phyloP scores from a whole-genome alignment of 306 rosid species.

The Malus fusca region DNA sequence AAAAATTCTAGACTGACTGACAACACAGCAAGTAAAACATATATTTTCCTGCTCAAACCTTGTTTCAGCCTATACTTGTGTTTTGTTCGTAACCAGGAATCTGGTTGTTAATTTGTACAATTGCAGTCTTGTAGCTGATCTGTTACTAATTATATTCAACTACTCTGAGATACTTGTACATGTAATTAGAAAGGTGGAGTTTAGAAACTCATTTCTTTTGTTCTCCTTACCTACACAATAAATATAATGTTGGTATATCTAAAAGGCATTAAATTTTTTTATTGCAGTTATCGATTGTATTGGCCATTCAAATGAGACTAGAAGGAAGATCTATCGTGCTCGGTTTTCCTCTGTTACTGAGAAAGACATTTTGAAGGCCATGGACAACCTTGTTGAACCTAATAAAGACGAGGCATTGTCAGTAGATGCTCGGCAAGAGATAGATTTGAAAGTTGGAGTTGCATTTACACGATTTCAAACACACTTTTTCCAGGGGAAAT shows the following conservation, averaged over 20 bases:
- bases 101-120: neutral
- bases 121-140: neutral
- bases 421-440: conserved; percentile 98
- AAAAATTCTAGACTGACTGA: neutral
- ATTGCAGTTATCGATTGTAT: conserved; percentile 81
- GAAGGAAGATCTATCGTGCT: conserved; percentile 62
- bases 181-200: neutral
- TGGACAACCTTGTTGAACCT: conserved; percentile 83
- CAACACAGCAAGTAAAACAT: neutral
- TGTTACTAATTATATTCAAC: neutral
- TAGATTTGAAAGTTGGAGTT: conserved; percentile 98
- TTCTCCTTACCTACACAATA: neutral
- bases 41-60: neutral
- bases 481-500: conserved; percentile 82
- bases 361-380: conserved; percentile 81
- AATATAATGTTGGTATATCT: neutral
- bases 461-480: conserved; percentile 95
- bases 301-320: conserved; percentile 40
- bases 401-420: conserved; percentile 76
- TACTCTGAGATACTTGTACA: neutral
- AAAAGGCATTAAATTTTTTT: conserved; percentile 1
- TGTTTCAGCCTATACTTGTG: neutral
- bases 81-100: neutral
- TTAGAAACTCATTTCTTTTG: neutral
- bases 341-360: conserved; percentile 89